Conservation (phyloP, 306 rosid species). For the Mimosa pudica region DNA sequence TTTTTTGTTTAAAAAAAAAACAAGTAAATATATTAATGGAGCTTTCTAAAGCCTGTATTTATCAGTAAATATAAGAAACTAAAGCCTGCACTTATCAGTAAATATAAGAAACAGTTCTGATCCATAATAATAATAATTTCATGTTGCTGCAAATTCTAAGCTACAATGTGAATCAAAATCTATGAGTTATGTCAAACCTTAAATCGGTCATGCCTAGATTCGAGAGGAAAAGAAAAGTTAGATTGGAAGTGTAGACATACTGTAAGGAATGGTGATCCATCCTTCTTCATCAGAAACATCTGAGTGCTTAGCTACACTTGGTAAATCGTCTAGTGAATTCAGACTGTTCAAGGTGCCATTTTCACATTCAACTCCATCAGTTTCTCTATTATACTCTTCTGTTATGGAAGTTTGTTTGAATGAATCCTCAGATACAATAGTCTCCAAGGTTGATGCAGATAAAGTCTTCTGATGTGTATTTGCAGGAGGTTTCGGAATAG, state of each 20-base stretch:
- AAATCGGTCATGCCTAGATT: neutral
- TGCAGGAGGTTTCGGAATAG: conserved; percentile 42
- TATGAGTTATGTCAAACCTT: neutral
- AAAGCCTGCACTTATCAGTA: neutral
- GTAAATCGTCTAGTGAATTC: conserved; percentile 42
- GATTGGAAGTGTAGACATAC: conserved; percentile 49
- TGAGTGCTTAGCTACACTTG: conserved; percentile 58
- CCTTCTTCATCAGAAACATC: conserved; percentile 92
- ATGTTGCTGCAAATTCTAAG: neutral
- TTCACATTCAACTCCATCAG: conserved; percentile 46
- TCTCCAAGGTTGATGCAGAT: conserved; percentile 61
- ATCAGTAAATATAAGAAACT: neutral
- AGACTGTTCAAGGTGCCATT: conserved; percentile 38
- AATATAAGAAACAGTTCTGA: neutral
- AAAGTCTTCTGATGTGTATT: conserved; percentile 38
- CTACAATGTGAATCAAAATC: conserved; percentile 5
- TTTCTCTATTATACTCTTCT: conserved; percentile 53
- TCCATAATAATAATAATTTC: neutral
- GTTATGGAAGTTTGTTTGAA: conserved; percentile 43
- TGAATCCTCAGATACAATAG: conserved; percentile 58
- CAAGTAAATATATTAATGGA: neutral
- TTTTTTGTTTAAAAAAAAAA: neutral
- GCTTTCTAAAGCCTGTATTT: neutral
- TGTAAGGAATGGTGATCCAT: conserved; percentile 81
- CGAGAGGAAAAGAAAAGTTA: neutral